Conservation (phyloP, 306 rosid species). For the Vigna unguiculata region DNA sequence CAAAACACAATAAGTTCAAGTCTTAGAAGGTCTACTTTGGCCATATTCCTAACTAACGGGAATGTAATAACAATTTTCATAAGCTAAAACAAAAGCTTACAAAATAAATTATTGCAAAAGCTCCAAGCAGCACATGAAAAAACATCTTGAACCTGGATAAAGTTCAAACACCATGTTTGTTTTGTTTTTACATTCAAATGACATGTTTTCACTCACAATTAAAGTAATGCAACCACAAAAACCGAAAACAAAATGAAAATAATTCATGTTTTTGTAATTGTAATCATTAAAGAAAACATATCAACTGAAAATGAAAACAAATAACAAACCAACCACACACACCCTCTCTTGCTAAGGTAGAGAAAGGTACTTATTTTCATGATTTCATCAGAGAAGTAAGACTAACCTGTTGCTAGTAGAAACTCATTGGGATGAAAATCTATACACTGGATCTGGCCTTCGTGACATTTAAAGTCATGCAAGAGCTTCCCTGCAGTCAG, state of each 20-base stretch:
- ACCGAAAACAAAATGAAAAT: not conserved
- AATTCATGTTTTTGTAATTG: conserved; percentile 2
- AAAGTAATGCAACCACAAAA: not conserved
- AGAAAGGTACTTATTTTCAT: conserved; percentile 5
- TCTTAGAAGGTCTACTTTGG: not conserved
- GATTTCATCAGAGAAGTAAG: conserved; percentile 35
- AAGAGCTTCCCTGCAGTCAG: conserved; percentile 95
- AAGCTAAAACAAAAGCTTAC: not conserved
- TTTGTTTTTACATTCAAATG: not conserved
- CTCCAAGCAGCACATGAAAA: not conserved
- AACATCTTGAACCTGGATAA: not conserved
- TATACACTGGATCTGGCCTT: conserved; percentile 97
- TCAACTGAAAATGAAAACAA: conserved; percentile 21
- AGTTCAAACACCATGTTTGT: not conserved
- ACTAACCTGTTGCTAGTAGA: conserved; percentile 94
- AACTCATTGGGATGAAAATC: conserved; percentile 98
- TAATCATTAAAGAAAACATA: conserved; percentile 11
- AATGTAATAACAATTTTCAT: not conserved
- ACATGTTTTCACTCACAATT: not conserved
- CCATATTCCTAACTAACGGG: not conserved
- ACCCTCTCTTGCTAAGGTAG: conserved; percentile 7
- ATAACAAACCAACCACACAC: not conserved
- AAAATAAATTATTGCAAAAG: not conserved
- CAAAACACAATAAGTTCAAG: conserved; percentile 26
- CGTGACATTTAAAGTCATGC: conserved; percentile 94